These are phyloP conservation scores for Metarhizium sp. DNA, from an alignment of 2,329 filamentous ascomycete species.

Conservation along the genomic window DNA sequence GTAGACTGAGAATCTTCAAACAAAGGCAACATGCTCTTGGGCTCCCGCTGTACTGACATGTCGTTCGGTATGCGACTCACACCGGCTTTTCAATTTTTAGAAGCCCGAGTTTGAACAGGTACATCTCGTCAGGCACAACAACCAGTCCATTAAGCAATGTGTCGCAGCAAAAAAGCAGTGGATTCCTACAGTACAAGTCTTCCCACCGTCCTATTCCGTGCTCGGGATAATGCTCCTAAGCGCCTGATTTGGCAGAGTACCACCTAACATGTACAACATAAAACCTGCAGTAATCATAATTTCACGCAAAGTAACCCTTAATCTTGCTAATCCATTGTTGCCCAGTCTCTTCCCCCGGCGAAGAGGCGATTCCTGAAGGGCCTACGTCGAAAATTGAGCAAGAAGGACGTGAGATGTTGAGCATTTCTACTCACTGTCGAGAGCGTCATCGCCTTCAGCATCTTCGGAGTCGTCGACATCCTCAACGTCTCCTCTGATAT, in stretches of 20 bases:
- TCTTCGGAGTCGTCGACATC: constrained; percentile 9
- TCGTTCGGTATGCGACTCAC: no score
- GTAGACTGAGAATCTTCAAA: no score
- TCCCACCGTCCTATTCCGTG: not conserved
- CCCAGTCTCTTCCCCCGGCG: not conserved
- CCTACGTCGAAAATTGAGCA: not conserved
- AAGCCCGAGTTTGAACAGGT: no score
- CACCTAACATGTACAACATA: not conserved
- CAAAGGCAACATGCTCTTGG: no score
- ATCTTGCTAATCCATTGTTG: not conserved
- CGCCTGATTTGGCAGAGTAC: not conserved
- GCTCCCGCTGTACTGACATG: no score
- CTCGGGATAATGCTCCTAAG: not conserved
- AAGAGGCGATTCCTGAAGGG: not conserved
- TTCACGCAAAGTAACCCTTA: not conserved
- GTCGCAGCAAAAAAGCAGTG: not conserved
- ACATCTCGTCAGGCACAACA: not conserved
- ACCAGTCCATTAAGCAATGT: not conserved
- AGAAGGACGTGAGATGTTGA: not conserved
- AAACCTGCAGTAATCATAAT: not conserved
- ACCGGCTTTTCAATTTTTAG: no score
- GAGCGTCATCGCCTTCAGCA: constrained; percentile 10
- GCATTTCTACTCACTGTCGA: constrained; percentile 10
- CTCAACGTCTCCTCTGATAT: constrained; percentile 17
- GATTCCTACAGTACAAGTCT: not conserved